Evolutionary conservation across 2,329 filamentous ascomycete species (phyloP), one percentile per base, ranked within the genome.

Genomic region (Periconia sp.): DNA sequence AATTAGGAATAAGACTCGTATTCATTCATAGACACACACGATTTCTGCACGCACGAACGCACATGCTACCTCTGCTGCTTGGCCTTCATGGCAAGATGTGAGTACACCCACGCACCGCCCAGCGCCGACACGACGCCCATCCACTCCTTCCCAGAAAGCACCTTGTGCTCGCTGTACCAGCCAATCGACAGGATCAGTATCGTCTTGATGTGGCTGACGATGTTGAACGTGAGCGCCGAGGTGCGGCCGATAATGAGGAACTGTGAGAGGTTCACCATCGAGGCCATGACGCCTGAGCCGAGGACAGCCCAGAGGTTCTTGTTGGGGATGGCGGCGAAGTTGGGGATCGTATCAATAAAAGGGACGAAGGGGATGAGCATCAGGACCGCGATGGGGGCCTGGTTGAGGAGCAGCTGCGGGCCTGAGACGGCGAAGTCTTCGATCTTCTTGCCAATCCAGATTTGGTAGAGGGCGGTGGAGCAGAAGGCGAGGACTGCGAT

Each of bases 401-500:
- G 77, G 58, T 78, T 79, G 46, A 78, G 65, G 6, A 79, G 68
- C 14, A 79, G 66, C 56, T 79, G 77, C 1, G 76, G 75, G 40
- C 73, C 73, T 0, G 74, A 74, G 13, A 77, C 76, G 35, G 64
- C 66, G 53, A 79, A 77, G 57, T 79, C 77, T 52, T 74, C 72
- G 51, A 79, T 78, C 63, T 78, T 78, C 71, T 78, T 78, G 57
- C 76, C 76, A 53, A 79, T 79, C 77, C 76, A 79, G 45, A 78
- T 77, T 61, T 78, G 76, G 55, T 79, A 79, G 45, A 79, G 74
- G 1, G 76, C 76, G 9, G 77, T 78, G 2, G 75, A 74, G 52
- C 71, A 74, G 56, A 79, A 78, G 9, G 77, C 76, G 33, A 75
- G 62, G 3, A 72, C 70, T 1, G 77, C 76, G 53, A 78, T 72